Evolutionary conservation across 2,329 filamentous ascomycete genomes (phyloP), one percentile per base, ranked within the genome.

Genomic region (Cladosporium sphaerospermum): DNA sequence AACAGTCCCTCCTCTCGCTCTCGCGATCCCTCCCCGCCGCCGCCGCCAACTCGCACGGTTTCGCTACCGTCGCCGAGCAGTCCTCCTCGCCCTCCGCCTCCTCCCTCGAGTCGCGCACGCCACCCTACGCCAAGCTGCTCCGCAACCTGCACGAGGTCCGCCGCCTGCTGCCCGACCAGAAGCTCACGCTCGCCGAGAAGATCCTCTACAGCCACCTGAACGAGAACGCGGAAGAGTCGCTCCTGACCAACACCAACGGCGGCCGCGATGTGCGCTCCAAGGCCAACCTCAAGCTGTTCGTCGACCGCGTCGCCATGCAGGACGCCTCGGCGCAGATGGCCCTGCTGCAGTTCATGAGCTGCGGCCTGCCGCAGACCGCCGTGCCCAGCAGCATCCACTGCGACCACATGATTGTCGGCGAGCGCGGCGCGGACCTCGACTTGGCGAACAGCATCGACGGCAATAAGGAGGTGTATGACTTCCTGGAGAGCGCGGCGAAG

Each of bases 241-340:
- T 99, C 50, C 78, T 96, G 56, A 83, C 81, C 50, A 83, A 84
- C 66, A 96, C 91, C 46, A 81, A 89, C 71, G 89, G 91, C 79
- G 92, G 91, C 61, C 81, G 81, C 48, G 81, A 86, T 65, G 86
- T 99, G 57, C 84, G 93, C 40, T 92, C 92, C 61, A 84, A 84
- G 67, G 91, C 90, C 47, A 97, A 95, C 69, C 79, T 99, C 73
- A 95, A 95, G 77, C 86, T 99, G 71, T 96, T 96, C 73, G 93
- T 93, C 18, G 93, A 99, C 71, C 83, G 93, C 50, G 93, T 97
- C 62, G 95, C 95, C 59, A 99, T 99, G 93, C 93, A 99, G 74
- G 93, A 99, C 76, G 93, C 93, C 11, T 96, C 89, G 31, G 93
- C 93, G 5, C 93, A 99, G 75, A 99, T 99, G 93, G 93, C 93